These are phyloP conservation scores for Podaxis sp. DNA, from an alignment of 768 basidiomycete species.

Conservation along the genomic window DNA sequence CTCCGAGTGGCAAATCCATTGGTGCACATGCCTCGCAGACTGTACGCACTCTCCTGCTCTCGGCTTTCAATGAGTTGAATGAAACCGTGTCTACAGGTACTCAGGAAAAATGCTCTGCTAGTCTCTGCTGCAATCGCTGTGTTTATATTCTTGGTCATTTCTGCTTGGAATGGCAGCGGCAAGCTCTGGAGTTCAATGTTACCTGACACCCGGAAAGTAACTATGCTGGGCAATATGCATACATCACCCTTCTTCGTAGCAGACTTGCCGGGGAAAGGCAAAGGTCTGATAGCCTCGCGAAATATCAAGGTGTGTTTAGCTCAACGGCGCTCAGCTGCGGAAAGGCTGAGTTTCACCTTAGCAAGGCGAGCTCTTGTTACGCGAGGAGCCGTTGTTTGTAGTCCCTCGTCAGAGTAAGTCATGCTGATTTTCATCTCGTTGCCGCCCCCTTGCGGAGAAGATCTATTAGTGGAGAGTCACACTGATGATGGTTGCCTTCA, in stretches of 20 bases:
- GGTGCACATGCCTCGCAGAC: background rate
- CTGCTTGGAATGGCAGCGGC: background rate
- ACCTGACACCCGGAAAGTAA: background rate
- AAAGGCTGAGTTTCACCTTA: constrained; percentile 20
- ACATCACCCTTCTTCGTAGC: constrained; percentile 29
- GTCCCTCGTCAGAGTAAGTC: constrained; percentile 49
- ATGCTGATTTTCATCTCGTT: constrained; percentile 6
- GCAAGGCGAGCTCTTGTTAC: constrained; percentile 62
- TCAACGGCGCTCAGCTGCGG: background rate
- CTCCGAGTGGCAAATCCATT: background rate
- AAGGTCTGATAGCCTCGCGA: constrained; percentile 50
- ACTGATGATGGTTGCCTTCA: constrained; percentile 20
- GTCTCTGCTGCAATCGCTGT: background rate
- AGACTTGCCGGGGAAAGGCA: constrained; percentile 55
- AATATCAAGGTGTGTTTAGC: constrained; percentile 45
- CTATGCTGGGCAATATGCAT: background rate
- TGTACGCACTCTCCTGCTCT: constrained; percentile 1
- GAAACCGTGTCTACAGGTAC: background rate
- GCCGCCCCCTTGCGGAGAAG: background rate
- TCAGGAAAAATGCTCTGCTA: background rate
- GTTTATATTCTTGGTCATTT: background rate
- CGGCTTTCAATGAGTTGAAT: background rate
- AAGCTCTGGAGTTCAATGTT: background rate
- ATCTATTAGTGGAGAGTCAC: too few species aligned
- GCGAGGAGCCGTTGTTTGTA: constrained; percentile 53